Evolutionary conservation across 768 basidiomycete genomes (phyloP), one percentile per base, ranked within the genome.

Genomic region (Sarcodon aspratus): DNA sequence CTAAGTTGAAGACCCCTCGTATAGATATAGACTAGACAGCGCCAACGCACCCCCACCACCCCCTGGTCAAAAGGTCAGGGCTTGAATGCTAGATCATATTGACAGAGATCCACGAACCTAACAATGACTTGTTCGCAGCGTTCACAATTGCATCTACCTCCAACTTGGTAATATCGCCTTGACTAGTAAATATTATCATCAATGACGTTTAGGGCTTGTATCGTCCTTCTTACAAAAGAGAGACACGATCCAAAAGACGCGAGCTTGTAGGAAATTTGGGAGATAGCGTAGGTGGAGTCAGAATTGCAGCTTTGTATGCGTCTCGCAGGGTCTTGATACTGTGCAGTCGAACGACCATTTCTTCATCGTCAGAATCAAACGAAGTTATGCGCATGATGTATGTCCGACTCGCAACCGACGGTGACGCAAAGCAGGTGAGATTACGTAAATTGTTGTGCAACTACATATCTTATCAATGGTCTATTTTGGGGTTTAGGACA

Each of bases 141-240:
- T 90, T 91, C 31, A 91, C 88, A 48, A 91, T 82, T 0, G 78
- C 67, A 59, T 89, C 87, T 9, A 85, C 66, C 46, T 79, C 70
- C 17, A 91, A 60, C 49, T 69, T 67, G 2, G 88, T 90, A 49
- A 92, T 89, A 62, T 90, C 83, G 21, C 85, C 85, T 58, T 85
- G 79, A 57, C 88, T 89, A 56, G 36, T 12, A 36, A 42, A 27
- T 18, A 50, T 17, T 45, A 35, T 48, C 40, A 40, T 51, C 45
- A 40, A 42, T 45, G 34, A 45, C 21, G 10, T 42, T 42, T 36
- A 27, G 47, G 21, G 32, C 33, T 12, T 54, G 38, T 15, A 36
- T 17, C 18, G 32, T 49, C 34, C 47, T 10, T 18, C 82, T 69
- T 59, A 88, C 85, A 71, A 74, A 42, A 88, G 68, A n/a, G 81